These are phyloP conservation scores for Umbelopsis sp. DNA, from an alignment of 371 early-diverging fungal genomes.

Conservation along the genomic window DNA sequence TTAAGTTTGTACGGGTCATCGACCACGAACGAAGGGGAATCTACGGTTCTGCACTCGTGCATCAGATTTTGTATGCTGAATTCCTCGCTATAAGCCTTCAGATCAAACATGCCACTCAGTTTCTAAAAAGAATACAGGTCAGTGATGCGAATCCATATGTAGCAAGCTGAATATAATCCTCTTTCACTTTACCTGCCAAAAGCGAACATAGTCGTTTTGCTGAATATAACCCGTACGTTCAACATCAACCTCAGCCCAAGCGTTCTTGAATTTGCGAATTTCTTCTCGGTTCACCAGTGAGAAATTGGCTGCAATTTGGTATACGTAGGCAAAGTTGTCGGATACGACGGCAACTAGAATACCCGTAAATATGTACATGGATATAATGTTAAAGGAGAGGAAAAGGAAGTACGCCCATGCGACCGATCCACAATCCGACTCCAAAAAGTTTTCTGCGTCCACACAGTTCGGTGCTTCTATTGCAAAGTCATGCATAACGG, in stretches of 20 bases:
- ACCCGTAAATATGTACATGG: slow-evolving; percentile 77
- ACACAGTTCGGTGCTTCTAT: slow-evolving; percentile 67
- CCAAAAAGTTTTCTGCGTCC: slow-evolving; percentile 53
- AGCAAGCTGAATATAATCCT: not conserved
- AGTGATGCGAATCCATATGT: not conserved
- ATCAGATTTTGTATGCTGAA: slow-evolving; percentile 42
- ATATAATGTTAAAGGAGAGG: slow-evolving; percentile 70
- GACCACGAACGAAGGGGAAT: slow-evolving; percentile 11
- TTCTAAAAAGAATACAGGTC: slow-evolving; percentile 26
- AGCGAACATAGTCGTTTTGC: slow-evolving; percentile 48
- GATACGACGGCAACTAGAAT: slow-evolving; percentile 75
- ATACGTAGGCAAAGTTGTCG: slow-evolving; percentile 74
- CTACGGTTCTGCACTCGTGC: slow-evolving; percentile 22
- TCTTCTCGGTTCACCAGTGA: slow-evolving; percentile 68
- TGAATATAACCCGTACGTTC: slow-evolving; percentile 59
- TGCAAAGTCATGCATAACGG: slow-evolving; percentile 71
- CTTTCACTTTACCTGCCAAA: slow-evolving; percentile 44
- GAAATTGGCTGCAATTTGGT: slow-evolving; percentile 65
- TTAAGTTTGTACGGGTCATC: slow-evolving; percentile 29
- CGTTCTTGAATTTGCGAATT: slow-evolving; percentile 65
- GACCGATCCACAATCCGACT: slow-evolving; percentile 70
- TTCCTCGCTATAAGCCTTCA: slow-evolving; percentile 40
- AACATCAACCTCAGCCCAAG: slow-evolving; percentile 63
- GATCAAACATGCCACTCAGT: slow-evolving; percentile 45
- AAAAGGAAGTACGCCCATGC: slow-evolving; percentile 68